Evolutionary conservation across 352 stramenopile species (phyloP).

Genomic region (Pythium plurisporium): DNA sequence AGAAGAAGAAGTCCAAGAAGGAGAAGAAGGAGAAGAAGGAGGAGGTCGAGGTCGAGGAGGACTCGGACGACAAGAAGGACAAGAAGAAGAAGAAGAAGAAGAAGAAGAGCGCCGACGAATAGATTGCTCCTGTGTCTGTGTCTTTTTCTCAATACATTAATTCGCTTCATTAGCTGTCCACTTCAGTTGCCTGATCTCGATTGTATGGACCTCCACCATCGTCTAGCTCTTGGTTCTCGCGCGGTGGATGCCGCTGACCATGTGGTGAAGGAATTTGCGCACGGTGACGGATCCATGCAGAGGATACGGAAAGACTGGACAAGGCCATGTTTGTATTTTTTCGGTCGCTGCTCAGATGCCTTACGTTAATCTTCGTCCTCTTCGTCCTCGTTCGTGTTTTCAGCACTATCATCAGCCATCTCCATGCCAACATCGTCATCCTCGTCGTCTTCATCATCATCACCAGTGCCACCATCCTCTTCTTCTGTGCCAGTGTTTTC

Average conservation of each 20-base stretch:
- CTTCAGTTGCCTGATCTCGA: no score
- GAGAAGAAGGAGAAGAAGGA: constrained; percentile 81
- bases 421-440: constrained; percentile 3
- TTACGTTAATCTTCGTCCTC: constrained; percentile 24
- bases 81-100: constrained; percentile 53
- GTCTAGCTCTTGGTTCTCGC: no score
- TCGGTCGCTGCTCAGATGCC: no score
- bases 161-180: background rate
- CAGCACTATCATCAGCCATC: constrained; percentile 12
- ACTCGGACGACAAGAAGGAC: constrained; percentile 30
- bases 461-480: constrained; percentile 18
- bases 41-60: constrained; percentile 62
- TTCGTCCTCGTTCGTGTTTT: constrained; percentile 24
- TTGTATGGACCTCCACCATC: no score
- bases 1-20: constrained; percentile 46
- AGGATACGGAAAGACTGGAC: no score
- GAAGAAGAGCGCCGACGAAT: constrained; percentile 45
- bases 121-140: constrained; percentile 26
- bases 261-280: no score
- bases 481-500: constrained; percentile 40
- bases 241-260: no score
- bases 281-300: no score
- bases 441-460: constrained; percentile 24
- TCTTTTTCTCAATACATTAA: constrained; percentile 24
- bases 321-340: no score